Conservation (phyloP, 2,329 filamentous ascomycete genomes). For the Talaromyces atroroseus region DNA sequence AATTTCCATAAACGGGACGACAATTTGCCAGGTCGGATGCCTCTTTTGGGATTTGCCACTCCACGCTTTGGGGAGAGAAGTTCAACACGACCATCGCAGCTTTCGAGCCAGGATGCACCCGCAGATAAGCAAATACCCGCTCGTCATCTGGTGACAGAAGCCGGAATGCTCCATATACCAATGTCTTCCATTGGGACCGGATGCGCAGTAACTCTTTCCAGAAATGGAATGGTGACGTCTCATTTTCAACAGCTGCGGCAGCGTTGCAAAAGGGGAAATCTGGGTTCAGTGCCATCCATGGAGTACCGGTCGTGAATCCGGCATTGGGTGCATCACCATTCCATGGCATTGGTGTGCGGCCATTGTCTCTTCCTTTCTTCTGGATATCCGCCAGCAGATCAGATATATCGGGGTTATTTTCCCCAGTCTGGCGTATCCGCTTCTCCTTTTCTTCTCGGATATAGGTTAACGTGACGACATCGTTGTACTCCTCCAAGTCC, state of each 20-base stretch:
- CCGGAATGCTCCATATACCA: neutral
- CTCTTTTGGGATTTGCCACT: neutral
- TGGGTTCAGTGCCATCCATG: constrained; percentile 68
- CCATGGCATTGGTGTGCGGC: constrained; percentile 61
- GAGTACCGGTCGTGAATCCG: constrained; percentile 38
- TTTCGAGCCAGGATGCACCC: neutral
- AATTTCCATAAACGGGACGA: neutral
- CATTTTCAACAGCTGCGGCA: constrained; percentile 34
- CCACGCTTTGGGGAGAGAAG: neutral
- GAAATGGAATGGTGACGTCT: constrained; percentile 52
- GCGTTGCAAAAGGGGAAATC: constrained; percentile 56
- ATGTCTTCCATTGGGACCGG: neutral
- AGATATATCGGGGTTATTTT: constrained; percentile 23
- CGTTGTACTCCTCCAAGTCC: constrained; percentile 61
- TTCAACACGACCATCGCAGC: neutral
- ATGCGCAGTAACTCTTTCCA: constrained; percentile 37
- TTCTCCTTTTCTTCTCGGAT: neutral
- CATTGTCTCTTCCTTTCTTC: constrained; percentile 56
- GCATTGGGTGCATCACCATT: neutral
- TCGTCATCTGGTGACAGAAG: neutral
- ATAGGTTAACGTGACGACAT: constrained; percentile 42
- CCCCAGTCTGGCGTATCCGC: neutral
- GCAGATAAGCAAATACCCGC: neutral
- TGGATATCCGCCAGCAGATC: constrained; percentile 28
- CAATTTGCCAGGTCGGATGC: neutral